Evolutionary conservation across 257 asterid genomes (phyloP), one percentile per base, ranked within the genome.

Genomic region (Mentha longifolia): DNA sequence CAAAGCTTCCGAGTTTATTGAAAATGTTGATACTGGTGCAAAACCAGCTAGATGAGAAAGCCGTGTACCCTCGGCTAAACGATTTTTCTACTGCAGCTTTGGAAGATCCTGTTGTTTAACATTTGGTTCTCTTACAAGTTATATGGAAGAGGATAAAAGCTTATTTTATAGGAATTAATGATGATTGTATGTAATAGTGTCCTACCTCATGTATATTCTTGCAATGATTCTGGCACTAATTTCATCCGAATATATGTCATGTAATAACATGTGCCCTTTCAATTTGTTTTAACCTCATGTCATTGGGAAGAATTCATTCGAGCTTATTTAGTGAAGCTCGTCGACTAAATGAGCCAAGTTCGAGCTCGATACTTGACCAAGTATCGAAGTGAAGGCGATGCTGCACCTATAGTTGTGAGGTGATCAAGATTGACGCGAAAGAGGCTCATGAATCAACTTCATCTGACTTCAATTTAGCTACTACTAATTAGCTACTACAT

Each of bases 1-100:
- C 99, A 43, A 89, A 86, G 85, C 99, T 95, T 62, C 92, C 96
- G 9, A 84, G 90, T 88, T 79, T 95, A 73, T 67, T 95, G 88
- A 89, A 95, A 86, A 79, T 89, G 88, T 82, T 91, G 80, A 68
- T 82, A 35, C 81, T 93, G 96, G 91, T 82, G 22, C 99, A 92
- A 73, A 88, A 83, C 76, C 88, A 87, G 83, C 95, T 89, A 9
- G 96, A 88, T 22, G 93, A 84, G 69, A 88, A 87, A 78, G 97
- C 92, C 15, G 71, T 74, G 25, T 94, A 86, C 76, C 99, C 97
- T 67, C 90, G 88, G 70, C 88, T 91, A 67, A 85, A 73, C 3
- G 88, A 89, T 77, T 19, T 85, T 20, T 84, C 90, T 31, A 83
- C 95, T 19, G 95, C 90, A 43, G 69, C 88, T 2, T 95, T 91